These are phyloP conservation scores for Ulmus americana DNA, from an alignment of 331 rosid species.

Conservation along the genomic window DNA sequence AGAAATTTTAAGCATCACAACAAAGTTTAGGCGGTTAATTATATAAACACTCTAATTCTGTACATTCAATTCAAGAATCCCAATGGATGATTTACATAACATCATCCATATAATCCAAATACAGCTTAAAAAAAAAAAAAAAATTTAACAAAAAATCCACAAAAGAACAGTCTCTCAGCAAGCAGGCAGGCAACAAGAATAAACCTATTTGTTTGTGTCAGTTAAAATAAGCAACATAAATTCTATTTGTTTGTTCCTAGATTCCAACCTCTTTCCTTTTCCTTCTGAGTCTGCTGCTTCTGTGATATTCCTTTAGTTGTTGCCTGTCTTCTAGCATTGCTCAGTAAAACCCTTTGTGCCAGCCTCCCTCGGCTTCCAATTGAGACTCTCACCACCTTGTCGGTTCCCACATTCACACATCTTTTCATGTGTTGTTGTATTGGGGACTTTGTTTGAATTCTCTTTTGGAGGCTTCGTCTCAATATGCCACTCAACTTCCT, in stretches of 20 bases:
- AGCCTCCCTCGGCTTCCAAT: slow-evolving; percentile 72
- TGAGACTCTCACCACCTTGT: slow-evolving; percentile 81
- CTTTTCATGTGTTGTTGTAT: slow-evolving; percentile 55
- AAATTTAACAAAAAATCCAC: too few relatives aligned
- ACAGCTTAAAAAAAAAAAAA: too few relatives aligned
- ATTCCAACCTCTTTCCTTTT: slow-evolving; percentile 90
- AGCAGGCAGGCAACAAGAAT: slow-evolving; percentile 13
- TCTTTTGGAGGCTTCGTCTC: slow-evolving; percentile 70
- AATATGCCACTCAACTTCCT: slow-evolving; percentile 52
- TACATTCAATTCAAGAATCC: slow-evolving; percentile 11
- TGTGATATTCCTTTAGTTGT: slow-evolving; percentile 34
- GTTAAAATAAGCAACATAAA: background rate
- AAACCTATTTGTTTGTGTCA: background rate
- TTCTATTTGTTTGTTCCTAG: slow-evolving; percentile 23
- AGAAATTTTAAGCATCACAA: slow-evolving; percentile 1
- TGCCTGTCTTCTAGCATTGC: slow-evolving; percentile 49
- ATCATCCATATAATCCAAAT: slow-evolving; percentile 5
- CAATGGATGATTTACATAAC: slow-evolving; percentile 18
- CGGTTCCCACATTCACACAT: slow-evolving; percentile 73
- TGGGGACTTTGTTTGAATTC: slow-evolving; percentile 54
- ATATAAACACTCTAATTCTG: background rate
- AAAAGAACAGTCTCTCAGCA: background rate
- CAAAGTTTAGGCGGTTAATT: background rate
- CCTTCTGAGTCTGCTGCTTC: slow-evolving; percentile 61
- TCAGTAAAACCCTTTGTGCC: slow-evolving; percentile 46